phyloP scores from a whole-genome alignment of 768 basidiomycete species.

The Multifurca ochricompacta region DNA sequence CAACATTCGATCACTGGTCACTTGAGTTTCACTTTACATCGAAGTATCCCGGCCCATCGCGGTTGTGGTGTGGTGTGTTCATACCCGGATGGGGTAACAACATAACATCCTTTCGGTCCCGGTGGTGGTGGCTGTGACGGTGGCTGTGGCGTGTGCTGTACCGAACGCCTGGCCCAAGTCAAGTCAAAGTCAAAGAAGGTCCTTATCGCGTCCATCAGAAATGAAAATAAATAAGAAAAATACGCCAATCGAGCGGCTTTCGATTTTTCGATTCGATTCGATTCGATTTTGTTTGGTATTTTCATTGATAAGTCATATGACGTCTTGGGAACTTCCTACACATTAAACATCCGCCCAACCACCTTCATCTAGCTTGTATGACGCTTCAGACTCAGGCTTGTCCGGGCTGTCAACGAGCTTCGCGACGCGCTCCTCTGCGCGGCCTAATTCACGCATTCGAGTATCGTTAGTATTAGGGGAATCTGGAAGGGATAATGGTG shows the following conservation, averaged over 20 bases:
- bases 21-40: background rate
- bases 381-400: conserved; percentile 83
- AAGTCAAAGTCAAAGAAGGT: no score
- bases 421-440: conserved; percentile 85
- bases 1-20: no score
- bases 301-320: no score
- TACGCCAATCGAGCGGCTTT: background rate
- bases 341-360: conserved; percentile 79
- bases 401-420: conserved; percentile 88
- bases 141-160: no score
- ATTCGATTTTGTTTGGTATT: background rate
- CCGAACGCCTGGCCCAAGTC: no score
- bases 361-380: conserved; percentile 86
- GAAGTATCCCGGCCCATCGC: background rate
- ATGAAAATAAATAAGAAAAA: no score
- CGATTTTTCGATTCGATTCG: background rate
- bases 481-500: background rate
- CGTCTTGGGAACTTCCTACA: no score
- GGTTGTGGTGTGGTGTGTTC: no score
- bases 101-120: no score
- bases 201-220: no score
- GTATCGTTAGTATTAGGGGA: background rate
- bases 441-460: conserved; percentile 41
- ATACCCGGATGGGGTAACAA: no score
- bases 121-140: no score